Base-by-base conservation (phyloP, 2,329 filamentous ascomycete genomes). In the Fusarium drepaniforme region DNA sequence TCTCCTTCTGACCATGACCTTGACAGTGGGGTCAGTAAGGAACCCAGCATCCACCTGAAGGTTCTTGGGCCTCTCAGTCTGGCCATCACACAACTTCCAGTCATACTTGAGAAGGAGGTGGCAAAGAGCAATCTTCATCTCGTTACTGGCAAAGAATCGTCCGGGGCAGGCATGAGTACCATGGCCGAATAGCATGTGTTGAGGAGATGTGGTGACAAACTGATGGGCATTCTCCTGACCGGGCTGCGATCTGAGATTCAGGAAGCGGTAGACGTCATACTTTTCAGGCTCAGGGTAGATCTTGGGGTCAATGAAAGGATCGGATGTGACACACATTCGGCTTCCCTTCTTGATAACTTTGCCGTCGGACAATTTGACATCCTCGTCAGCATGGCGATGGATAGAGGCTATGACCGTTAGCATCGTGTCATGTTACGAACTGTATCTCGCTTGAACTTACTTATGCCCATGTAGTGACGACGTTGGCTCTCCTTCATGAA, bases 111-210 rank as follows among this genome's bases (percentile, higher is more conserved):
- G 73, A 1, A 89, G 64, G 42, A 89, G 75, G 68, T 88, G 85
- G 3, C 86, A 81, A 3, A 90, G 67, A 1, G 87, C 79, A 76
- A 90, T 86, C 80, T 90, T 90, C 42, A 88, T 80, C 78, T 88
- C 87, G 56, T 87, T 85, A 0, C 86, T 84, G 0, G 88, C 88
- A 71, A 90, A 89, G 80, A 90, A 90, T 0, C 88, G 83, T 0
- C 89, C 88, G 0, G 87, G 86, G 61, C 88, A 87, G 1, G 85
- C 87, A 78, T 90, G 88, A 21, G 53, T 58, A 23, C 33, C 53
- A n/a, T 58, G 53, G 5, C 33, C 53, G 8, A 58, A 58, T 13
- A 58, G 53, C 53, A 58, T 58, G 2, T 58, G 53, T 5, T 58
- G 53, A 16, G 53, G 53, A n/a, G n/a, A 58, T 4, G 53, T 58